phyloP scores from a whole-genome alignment of 2,329 filamentous ascomycete species.

The Paraphoma sp. region DNA sequence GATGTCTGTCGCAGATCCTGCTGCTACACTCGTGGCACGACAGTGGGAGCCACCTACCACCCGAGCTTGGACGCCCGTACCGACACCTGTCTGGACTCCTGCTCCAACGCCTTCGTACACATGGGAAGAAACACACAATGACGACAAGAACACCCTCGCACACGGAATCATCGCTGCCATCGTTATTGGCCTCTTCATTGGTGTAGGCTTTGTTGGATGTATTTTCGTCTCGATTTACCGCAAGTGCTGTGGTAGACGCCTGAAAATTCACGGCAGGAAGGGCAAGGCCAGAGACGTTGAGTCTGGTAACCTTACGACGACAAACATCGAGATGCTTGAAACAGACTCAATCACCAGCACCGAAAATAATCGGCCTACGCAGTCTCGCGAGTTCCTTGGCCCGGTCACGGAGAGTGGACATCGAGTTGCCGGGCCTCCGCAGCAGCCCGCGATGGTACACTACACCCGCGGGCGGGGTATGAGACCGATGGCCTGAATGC shows the following conservation, averaged over 20 bases:
- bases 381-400: neutral
- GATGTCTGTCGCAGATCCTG: neutral
- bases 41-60: neutral
- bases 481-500: neutral
- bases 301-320: neutral
- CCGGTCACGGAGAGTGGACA: neutral
- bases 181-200: neutral
- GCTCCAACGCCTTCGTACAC: neutral
- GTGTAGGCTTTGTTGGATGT: neutral
- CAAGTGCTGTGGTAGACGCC: neutral
- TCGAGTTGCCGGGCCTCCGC: neutral
- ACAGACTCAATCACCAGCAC: neutral
- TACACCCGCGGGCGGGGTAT: neutral
- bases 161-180: neutral
- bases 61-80: neutral
- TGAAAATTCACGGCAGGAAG: neutral
- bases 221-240: neutral
- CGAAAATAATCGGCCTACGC: neutral
- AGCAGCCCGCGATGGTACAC: neutral
- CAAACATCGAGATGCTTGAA: neutral
- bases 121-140: slow-evolving; percentile 1
- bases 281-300: neutral
- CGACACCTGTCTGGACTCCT: neutral
- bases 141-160: slow-evolving; percentile 1
- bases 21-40: neutral